A percentile compares a stretch with the other conserved stretches of the same genome.
Conservation (phyloP, 164 flowering plant genomes). For the Cinnamomum micranthum region DNA sequence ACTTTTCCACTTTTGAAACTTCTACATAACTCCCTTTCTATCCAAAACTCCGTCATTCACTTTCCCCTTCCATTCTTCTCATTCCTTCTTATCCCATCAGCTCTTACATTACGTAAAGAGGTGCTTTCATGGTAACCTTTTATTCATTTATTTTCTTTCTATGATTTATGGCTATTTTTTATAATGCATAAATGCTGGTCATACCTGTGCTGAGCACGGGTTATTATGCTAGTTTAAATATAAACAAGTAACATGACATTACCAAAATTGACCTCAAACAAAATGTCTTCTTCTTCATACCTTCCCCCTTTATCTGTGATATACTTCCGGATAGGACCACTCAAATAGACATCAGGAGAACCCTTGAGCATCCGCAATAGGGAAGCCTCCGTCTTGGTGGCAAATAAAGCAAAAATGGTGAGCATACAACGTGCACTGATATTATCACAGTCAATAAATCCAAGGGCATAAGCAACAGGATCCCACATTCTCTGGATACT, state of each 20-base stretch:
- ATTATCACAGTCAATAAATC: constrained; percentile 96
- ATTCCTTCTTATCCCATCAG: too few relatives aligned
- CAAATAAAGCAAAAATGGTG: constrained; percentile 90
- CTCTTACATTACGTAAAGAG: too few relatives aligned
- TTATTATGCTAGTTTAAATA: too few relatives aligned
- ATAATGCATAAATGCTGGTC: too few relatives aligned
- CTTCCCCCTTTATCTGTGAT: constrained; percentile 91
- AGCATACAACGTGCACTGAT: constrained; percentile 99
- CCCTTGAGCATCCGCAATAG: constrained; percentile 96
- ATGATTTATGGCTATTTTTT: too few relatives aligned
- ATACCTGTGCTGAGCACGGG: too few relatives aligned
- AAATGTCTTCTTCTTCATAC: constrained; percentile 26
- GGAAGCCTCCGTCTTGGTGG: constrained; percentile 99
- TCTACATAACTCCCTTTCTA: too few relatives aligned
- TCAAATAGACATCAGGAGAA: constrained; percentile 94
- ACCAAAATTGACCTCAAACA: background rate
- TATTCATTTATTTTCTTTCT: too few relatives aligned
- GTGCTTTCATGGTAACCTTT: too few relatives aligned
- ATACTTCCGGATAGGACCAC: constrained; percentile 92
- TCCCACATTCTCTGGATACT: constrained; percentile 99
- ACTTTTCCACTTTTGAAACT: too few relatives aligned
- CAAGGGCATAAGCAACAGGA: constrained; percentile 98
- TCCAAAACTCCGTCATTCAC: too few relatives aligned
- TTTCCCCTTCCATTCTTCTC: too few relatives aligned
- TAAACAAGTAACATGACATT: background rate